Percentiles rank a stretch among this genome's conserved stretches.
Conservation (phyloP, 352 stramenopile species). For the Discostella stelligera region DNA sequence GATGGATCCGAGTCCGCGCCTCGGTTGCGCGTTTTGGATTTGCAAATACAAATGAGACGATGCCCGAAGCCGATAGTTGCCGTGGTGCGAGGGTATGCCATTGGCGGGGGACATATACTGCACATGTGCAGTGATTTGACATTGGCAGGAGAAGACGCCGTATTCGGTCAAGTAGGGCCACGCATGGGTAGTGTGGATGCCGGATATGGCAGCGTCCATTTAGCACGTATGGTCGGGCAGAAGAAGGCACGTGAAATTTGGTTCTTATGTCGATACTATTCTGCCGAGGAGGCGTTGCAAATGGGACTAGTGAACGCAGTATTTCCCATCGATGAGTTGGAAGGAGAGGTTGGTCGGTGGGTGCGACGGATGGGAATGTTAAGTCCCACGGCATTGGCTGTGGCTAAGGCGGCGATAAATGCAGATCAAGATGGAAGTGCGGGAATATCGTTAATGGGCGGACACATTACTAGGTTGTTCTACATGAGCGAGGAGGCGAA, state of each 20-base stretch:
- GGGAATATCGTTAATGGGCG: constrained; percentile 82
- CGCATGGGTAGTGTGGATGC: constrained; percentile 84
- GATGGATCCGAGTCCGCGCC: constrained; percentile 79
- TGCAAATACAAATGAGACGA: constrained; percentile 84
- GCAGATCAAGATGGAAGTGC: constrained; percentile 84
- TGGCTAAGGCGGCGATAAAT: constrained; percentile 84
- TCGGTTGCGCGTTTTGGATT: constrained; percentile 78
- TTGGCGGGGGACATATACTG: constrained; percentile 85
- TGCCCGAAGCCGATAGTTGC: constrained; percentile 86
- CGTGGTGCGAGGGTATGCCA: constrained; percentile 83
- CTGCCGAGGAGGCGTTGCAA: constrained; percentile 75
- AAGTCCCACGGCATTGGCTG: constrained; percentile 82
- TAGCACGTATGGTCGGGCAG: constrained; percentile 82
- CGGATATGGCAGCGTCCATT: constrained; percentile 82
- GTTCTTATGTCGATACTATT: constrained; percentile 84
- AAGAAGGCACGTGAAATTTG: constrained; percentile 86
- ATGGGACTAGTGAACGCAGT: constrained; percentile 85
- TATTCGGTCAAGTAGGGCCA: constrained; percentile 84
- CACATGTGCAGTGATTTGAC: constrained; percentile 86
- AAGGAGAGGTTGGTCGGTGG: constrained; percentile 80
- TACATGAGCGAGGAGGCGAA: constrained; percentile 85
- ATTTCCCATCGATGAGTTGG: constrained; percentile 61
- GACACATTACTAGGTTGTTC: constrained; percentile 84
- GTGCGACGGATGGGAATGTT: constrained; percentile 82
- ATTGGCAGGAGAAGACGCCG: constrained; percentile 71